Evolutionary conservation across 805 yeast genomes (phyloP), one percentile per base, ranked within the genome.

Genomic region (Myxozyma mucilagina): DNA sequence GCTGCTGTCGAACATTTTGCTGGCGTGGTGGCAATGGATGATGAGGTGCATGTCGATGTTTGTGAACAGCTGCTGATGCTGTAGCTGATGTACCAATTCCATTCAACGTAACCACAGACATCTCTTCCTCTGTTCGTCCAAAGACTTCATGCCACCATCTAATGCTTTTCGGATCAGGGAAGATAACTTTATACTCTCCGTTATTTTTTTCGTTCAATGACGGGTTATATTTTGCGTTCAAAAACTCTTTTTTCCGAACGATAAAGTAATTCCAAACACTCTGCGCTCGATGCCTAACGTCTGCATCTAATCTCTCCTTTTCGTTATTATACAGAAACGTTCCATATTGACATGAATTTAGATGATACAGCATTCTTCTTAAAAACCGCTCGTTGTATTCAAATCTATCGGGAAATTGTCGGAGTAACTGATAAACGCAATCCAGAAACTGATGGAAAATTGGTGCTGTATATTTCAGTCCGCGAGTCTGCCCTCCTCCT

Each of bases 201-300:
- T 67, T 57, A 52, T 57, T 60, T 24, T 16, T 44, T 10, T 56
- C 64, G 18, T 63, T 62, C 20, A 72, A 67, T 32, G 63, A 53
- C 6, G 59, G 56, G 5, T 68, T 68, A 69, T 81, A 90, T 1
- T 68, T 69, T 18, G 74, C 73, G 71, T 87, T 88, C 0, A 80
- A 74, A 70, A 92, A 93, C 71, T 92, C 96, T 10, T 72, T 72
- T 18, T 79, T 78, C 29, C 97, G 78, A 5, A 96, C 88, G 57
- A 84, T 78, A 76, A 94, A 93, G 71, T 94, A 92, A 73, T 92
- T 96, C 98, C 98, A 92, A 0, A 88, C 97, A 13, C 93, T 85
- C 38, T 89, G 79, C 0, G 97, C 88, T 11, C 79, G 76, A 2
- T 73, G 67, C 7, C 69, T 71, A 1, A 84, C 73, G 10, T 78